Base-by-base conservation (phyloP, 1,284 basidiomycete species). In the Taiwanofungus camphoratus region DNA sequence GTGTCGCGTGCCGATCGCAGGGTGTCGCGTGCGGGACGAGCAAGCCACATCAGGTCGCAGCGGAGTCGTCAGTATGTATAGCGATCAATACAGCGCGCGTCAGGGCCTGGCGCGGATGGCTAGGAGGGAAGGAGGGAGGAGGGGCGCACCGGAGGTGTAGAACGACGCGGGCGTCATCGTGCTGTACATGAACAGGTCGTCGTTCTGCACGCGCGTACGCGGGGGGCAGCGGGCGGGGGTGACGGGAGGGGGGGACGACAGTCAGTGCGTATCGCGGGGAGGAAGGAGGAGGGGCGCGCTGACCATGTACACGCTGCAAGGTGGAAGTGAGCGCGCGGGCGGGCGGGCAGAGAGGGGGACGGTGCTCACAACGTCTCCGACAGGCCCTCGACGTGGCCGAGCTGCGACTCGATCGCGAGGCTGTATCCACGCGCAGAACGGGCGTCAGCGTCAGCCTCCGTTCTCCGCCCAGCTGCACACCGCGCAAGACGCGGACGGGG, bases 231-330 rank as follows among this genome's bases (percentile, higher is more conserved):
- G n/a, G n/a, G n/a, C n/a, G n/a, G n/a, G n/a, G n/a, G n/a, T n/a
- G n/a, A n/a, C n/a, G n/a, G n/a, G n/a, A n/a, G n/a, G n/a, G n/a
- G n/a, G n/a, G n/a, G n/a, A n/a, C n/a, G n/a, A n/a, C 15, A 15
- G 34, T 30, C 24, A 24, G 23, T 8, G 34, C 11, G 19, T n/a
- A 24, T 8, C 37, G 42, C 27, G 32, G 13, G 13, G n/a, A 16
- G 39, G 13, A 16, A 7, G 7, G 15, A 24, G 16, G 31, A 8
- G 31, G 15, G 4, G 11, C 7, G 16, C 15, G 41, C 58, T 23
- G 15, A 60, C 58, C 52, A 59, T 53, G 42, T 60, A 60, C 31
- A 60, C 40, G 45, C 58, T 60, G 39, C 11, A 27, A 5, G 31
- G 22, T 27, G 24, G n/a, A 30, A 20, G 8, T 26, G 20, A 29